Base-by-base conservation (phyloP, 23 red algal genomes). In the Gracilaria vermiculophylla region DNA sequence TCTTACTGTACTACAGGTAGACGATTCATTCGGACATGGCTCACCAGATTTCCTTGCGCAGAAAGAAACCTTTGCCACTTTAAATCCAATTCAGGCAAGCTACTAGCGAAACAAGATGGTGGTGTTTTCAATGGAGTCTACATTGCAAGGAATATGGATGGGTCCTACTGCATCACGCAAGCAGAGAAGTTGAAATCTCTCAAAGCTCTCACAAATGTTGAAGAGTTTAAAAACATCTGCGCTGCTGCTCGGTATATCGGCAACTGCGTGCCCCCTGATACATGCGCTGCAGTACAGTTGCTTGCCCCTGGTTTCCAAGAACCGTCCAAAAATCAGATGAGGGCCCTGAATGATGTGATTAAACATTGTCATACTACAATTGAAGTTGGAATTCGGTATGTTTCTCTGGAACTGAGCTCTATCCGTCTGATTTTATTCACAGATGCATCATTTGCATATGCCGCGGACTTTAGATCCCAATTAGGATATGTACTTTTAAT, bases 241-340 rank as follows among this genome's bases (percentile, higher is more conserved):
- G 73, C 73, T 11, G 1, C 2, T 16, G 24, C 14, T n/a, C 78
- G 66, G 37, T 82, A 82, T 29, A 65, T 82, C 1, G 54, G 78
- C 3, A 19, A 21, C 58, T 82, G 78, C 29, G 13, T 14, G 4
- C 5, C 29, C 4, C 78, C 53, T 3, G 43, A 64, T 39, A 49
- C 66, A 37, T 82, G 78, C 1, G 78, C 78, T 37, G 5, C 78
- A 6, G 78, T 82, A 9, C 78, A 82, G 47, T 55, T 82, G 3
- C 7, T 82, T 0, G 58, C 78, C 44, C 31, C 1, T 6, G 17
- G 2, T 37, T 14, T 2, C 28, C 2, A 2, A 3, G 43, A 9
- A 3, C 45, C 42, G 6, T 35, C 44, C 37, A 19, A 53, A 1
- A 12, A n/a, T 2, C 43, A 78, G 43, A 8, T 11, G 11, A 54